Evolutionary conservation across 2,329 filamentous ascomycete genomes (phyloP).

Genomic region (Fusarium torulosum): DNA sequence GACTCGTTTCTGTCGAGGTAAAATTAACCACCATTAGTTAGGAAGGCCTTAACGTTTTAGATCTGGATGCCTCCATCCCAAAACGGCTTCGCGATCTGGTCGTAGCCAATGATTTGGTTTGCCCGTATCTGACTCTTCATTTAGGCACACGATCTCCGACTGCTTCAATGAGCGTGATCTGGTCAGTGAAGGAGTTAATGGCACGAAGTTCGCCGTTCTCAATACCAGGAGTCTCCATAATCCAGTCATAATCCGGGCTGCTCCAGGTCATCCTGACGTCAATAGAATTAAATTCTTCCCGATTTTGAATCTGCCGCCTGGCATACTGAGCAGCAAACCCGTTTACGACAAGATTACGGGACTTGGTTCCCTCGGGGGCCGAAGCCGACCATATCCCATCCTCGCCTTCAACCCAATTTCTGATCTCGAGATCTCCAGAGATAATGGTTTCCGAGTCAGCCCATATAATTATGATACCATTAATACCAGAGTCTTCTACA

Average conservation of each 20-base stretch:
- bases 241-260: slow-evolving; percentile 11
- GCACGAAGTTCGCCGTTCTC: slow-evolving; percentile 8
- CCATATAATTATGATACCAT: neutral
- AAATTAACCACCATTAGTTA: slow-evolving; percentile 2
- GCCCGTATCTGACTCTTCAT: slow-evolving; percentile 10
- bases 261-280: slow-evolving; percentile 14
- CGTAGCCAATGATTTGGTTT: slow-evolving; percentile 15
- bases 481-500: neutral
- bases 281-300: neutral
- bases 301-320: neutral
- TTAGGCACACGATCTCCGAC: neutral
- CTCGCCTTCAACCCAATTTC: neutral
- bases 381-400: slow-evolving; percentile 5
- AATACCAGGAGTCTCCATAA: neutral
- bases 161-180: neutral
- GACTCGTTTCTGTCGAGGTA: slow-evolving; percentile 6
- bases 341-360: slow-evolving; percentile 6
- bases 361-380: neutral
- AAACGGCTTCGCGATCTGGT: slow-evolving; percentile 10
- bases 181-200: slow-evolving; percentile 8
- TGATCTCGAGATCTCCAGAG: slow-evolving; percentile 1
- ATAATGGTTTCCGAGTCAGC: neutral
- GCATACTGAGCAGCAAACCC: slow-evolving; percentile 6
- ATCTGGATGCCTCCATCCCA: slow-evolving; percentile 17
- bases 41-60: slow-evolving; percentile 6